Base-by-base conservation (phyloP, 768 basidiomycete species). In the Glaciozyma antarctica region DNA sequence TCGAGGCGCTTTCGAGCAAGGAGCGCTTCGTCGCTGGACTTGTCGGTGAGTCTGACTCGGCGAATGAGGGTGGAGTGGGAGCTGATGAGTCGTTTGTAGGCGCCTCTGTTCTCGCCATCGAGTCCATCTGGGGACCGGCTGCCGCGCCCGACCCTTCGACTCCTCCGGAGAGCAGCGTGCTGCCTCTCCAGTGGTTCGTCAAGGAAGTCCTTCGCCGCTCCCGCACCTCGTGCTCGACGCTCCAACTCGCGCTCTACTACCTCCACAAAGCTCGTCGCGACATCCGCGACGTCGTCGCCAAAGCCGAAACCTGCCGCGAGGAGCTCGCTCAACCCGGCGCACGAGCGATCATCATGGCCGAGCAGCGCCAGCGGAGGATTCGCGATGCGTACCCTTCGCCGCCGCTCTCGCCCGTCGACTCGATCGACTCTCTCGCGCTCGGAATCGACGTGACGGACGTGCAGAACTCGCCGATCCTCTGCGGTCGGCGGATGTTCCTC, bases 151-250 rank as follows among this genome's bases (percentile, higher is more conserved):
- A 55, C 16, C 17, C 58, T 2, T 43, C 60, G 28, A 19, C 48
- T 24, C 52, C 61, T 6, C 51, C 58, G 21, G 57, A 24, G 24
- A 34, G 10, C 6, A 21, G 63, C 74, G 8, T 73, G 76, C 58
- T 72, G 75, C 75, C 71, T 47, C 65, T 69, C 59, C 69, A 82
- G 69, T 80, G 81, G 7, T 94, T 94, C 72, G 88, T 94, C 34
- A 87, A 89, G 74, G 90, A 94, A 77, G 87, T 92, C 12, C 81
- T 94, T 19, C 82, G 88, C 59, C 86, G 91, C 45, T 91, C 88
- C 17, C 83, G 88, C 55, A 92, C 90, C 0, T 87, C 88, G 7
- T 87, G 86, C 51, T 83, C 82, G 52, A 88, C 90, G 5, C 81
- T 94, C 12, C 90, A 93, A 75, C 88, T 89, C 0, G 90, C 91